Evolutionary conservation across 768 basidiomycete species (phyloP).

Genomic region (Suillus luteus): DNA sequence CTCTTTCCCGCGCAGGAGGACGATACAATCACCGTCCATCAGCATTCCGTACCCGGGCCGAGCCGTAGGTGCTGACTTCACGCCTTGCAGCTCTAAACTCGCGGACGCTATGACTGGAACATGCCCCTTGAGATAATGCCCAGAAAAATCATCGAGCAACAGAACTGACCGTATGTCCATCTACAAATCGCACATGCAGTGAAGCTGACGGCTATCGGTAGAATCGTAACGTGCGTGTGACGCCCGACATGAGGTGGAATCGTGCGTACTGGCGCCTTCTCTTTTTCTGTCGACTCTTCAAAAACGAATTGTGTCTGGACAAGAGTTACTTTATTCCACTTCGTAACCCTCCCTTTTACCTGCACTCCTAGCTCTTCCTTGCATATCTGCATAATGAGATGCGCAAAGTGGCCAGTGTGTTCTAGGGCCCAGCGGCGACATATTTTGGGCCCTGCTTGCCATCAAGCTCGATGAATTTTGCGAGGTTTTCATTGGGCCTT

Average conservation of each 20-base stretch:
- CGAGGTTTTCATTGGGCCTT: constrained; percentile 22
- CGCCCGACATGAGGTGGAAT: neutral
- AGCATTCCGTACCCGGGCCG: constrained; percentile 34
- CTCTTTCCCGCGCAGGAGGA: constrained; percentile 22
- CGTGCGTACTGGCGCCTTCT: neutral
- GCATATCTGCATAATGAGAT: constrained; percentile 26
- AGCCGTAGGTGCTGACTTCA: constrained; percentile 23
- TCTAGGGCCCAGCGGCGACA: constrained; percentile 25
- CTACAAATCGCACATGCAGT: constrained; percentile 17
- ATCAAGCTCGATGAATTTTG: constrained; percentile 27
- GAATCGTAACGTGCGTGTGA: constrained; percentile 5
- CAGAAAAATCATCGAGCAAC: constrained; percentile 22
- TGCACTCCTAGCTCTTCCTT: constrained; percentile 7
- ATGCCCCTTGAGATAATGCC: constrained; percentile 25
- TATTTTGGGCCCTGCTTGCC: constrained; percentile 30
- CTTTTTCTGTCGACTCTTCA: neutral
- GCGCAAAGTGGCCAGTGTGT: constrained; percentile 31
- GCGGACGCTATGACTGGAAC: constrained; percentile 21
- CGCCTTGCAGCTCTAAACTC: constrained; percentile 1
- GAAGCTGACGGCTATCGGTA: constrained; percentile 17
- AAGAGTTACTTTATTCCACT: constrained; percentile 21
- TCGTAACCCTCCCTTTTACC: constrained; percentile 20
- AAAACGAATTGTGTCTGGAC: constrained; percentile 7
- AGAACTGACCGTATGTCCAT: constrained; percentile 22
- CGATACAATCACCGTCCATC: constrained; percentile 12